These are phyloP conservation scores for Gilbertella persicaria DNA, from an alignment of 371 early-diverging fungal species.

Conservation along the genomic window DNA sequence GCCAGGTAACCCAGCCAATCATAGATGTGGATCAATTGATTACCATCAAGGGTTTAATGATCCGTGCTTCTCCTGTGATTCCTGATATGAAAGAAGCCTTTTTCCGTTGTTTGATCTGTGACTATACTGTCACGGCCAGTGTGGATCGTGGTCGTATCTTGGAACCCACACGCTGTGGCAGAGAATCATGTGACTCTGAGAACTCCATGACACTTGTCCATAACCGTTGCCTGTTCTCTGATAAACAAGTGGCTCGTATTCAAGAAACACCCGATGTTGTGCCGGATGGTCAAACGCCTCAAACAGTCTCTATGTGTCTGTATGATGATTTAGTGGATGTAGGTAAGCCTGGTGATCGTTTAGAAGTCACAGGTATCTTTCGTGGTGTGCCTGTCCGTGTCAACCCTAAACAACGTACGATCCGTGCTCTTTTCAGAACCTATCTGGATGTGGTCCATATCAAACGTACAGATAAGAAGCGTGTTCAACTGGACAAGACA, in stretches of 20 bases:
- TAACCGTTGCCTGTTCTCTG: conserved; percentile 91
- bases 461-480: conserved; percentile 75
- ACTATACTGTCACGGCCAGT: conserved; percentile 77
- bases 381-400: conserved; percentile 96
- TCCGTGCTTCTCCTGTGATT: conserved; percentile 90
- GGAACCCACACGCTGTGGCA: conserved; percentile 93
- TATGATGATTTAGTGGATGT: conserved; percentile 97
- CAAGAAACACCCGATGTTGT: conserved; percentile 99
- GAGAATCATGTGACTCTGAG: conserved; percentile 73
- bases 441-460: conserved; percentile 97
- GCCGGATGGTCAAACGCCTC: conserved; percentile 99
- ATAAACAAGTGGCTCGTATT: conserved; percentile 96
- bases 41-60: conserved; percentile 94
- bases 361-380: conserved; percentile 97
- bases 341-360: conserved; percentile 94
- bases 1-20: too few relatives aligned
- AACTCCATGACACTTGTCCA: conserved; percentile 91
- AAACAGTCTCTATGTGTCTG: conserved; percentile 90
- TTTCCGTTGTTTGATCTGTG: conserved; percentile 91
- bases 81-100: conserved; percentile 96
- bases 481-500: conserved; percentile 49
- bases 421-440: conserved; percentile 95
- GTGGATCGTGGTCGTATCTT: conserved; percentile 91
- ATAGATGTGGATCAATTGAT: conserved; percentile 97
- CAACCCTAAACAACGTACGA: conserved; percentile 89